A percentile compares a stretch with the other conserved stretches of the same genome.
Conservation (phyloP, 352 stramenopile genomes). For the Pythium biforme region DNA sequence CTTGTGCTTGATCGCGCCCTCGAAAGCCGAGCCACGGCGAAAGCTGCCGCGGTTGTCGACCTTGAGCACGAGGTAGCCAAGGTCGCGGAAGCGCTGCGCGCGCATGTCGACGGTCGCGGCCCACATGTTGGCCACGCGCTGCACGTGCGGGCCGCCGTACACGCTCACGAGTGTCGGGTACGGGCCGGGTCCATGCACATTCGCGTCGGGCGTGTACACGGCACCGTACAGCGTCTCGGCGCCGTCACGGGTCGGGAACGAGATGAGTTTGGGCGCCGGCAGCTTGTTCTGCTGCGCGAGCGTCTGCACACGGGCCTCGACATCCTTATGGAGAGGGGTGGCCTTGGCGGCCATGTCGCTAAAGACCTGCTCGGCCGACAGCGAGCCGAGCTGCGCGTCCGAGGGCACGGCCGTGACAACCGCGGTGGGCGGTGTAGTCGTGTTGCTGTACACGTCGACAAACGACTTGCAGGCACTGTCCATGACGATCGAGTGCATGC, state of each 20-base stretch:
- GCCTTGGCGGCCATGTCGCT: constrained; percentile 39
- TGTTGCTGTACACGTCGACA: constrained; percentile 83
- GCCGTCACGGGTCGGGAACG: constrained; percentile 82
- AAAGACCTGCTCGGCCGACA: constrained; percentile 36
- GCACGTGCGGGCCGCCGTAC: constrained; percentile 97
- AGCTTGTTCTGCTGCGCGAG: constrained; percentile 54
- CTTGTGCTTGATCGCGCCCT: constrained; percentile 91
- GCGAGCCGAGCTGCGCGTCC: constrained; percentile 34
- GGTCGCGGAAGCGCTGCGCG: constrained; percentile 88
- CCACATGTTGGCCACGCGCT: constrained; percentile 93
- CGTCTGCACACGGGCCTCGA: constrained; percentile 56
- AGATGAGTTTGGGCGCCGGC: constrained; percentile 61
- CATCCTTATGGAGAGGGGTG: constrained; percentile 55
- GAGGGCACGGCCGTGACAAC: constrained; percentile 52
- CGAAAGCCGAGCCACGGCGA: constrained; percentile 90
- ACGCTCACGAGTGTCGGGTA: constrained; percentile 95
- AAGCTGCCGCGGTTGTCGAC: constrained; percentile 95
- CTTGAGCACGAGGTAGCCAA: constrained; percentile 96
- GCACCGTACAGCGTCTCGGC: constrained; percentile 88
- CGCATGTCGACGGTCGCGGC: constrained; percentile 92
- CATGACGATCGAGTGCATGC: constrained; percentile 92
- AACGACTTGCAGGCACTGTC: constrained; percentile 79
- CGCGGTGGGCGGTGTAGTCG: constrained; percentile 61
- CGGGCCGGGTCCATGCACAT: constrained; percentile 84
- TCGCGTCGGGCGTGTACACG: constrained; percentile 90